Percentiles rank a stretch among this genome's conserved stretches.
phyloP scores from a whole-genome alignment of 169 alveolate genomes.

The Cryptosporidium viatorum region DNA sequence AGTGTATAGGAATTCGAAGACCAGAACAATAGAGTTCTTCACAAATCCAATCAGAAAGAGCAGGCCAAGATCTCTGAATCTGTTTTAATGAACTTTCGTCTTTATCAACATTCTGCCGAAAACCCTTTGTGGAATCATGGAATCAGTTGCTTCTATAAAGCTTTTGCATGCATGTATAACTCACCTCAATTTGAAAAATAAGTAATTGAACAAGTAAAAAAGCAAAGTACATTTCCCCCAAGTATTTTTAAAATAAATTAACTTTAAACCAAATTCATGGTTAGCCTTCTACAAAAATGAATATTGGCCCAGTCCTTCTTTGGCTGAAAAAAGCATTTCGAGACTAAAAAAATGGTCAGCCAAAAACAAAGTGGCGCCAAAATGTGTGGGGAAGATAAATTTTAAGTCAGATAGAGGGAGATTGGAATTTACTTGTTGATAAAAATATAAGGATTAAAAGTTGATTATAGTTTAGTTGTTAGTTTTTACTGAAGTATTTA shows the following conservation, averaged over 20 bases:
- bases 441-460: constrained; percentile 2
- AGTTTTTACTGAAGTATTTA: neutral
- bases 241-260: neutral
- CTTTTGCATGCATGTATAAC: neutral
- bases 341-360: constrained; percentile 15
- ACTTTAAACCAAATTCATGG: neutral
- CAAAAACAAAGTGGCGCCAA: constrained; percentile 1
- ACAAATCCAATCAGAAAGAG: constrained; percentile 73
- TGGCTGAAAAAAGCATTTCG: constrained; percentile 12
- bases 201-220: neutral
- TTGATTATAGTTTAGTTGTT: neutral
- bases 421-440: neutral
- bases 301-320: constrained; percentile 11
- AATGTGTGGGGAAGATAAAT: constrained; percentile 13
- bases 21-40: constrained; percentile 69
- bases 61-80: constrained; percentile 61
- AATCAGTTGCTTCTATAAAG: neutral
- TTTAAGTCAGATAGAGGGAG: neutral
- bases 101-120: neutral
- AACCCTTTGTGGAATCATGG: neutral
- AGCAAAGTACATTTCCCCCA: neutral
- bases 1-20: constrained; percentile 28
- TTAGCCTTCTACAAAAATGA: neutral
- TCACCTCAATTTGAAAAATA: constrained; percentile 1
- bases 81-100: constrained; percentile 31